These are phyloP conservation scores for Hymenoscyphus linearis DNA, from an alignment of 2,329 filamentous ascomycete species.

Conservation along the genomic window DNA sequence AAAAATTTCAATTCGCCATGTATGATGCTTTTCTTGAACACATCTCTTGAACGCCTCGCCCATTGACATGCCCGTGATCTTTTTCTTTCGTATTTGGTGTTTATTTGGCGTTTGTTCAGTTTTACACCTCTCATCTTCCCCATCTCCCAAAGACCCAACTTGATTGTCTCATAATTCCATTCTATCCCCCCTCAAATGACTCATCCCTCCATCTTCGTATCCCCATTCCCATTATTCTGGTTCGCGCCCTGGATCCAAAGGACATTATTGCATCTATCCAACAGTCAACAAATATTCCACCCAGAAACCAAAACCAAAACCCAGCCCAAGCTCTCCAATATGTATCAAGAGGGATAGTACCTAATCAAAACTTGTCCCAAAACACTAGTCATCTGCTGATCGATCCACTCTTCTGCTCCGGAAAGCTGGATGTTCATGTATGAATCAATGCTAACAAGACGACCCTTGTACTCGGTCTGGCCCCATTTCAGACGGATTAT, in stretches of 20 bases:
- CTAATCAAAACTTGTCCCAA: constrained; percentile 90
- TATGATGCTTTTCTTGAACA: constrained; percentile 18
- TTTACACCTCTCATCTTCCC: constrained; percentile 4
- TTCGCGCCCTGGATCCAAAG: constrained; percentile 73
- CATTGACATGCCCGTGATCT: constrained; percentile 17
- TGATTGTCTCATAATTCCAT: no score
- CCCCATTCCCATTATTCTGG: constrained; percentile 41
- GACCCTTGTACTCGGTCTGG: constrained; percentile 94
- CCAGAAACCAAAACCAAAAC: not conserved
- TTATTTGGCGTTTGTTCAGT: constrained; percentile 10
- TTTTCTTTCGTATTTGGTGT: not conserved
- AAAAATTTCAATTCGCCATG: constrained; percentile 14
- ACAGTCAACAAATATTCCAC: constrained; percentile 6
- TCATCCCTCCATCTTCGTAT: constrained; percentile 53
- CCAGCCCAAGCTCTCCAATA: not conserved
- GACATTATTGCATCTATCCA: constrained; percentile 84
- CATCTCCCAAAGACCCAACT: not conserved
- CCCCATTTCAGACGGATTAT: constrained; percentile 96
- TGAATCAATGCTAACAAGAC: constrained; percentile 86
- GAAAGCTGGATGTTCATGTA: constrained; percentile 99
- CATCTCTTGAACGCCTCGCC: constrained; percentile 26
- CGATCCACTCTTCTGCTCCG: constrained; percentile 86
- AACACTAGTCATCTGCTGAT: constrained; percentile 76
- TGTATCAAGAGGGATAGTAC: constrained; percentile 39
- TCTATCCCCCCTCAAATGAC: not conserved